Base-by-base conservation (phyloP, 208 protist species). In the Trypanosoma boissoni region DNA sequence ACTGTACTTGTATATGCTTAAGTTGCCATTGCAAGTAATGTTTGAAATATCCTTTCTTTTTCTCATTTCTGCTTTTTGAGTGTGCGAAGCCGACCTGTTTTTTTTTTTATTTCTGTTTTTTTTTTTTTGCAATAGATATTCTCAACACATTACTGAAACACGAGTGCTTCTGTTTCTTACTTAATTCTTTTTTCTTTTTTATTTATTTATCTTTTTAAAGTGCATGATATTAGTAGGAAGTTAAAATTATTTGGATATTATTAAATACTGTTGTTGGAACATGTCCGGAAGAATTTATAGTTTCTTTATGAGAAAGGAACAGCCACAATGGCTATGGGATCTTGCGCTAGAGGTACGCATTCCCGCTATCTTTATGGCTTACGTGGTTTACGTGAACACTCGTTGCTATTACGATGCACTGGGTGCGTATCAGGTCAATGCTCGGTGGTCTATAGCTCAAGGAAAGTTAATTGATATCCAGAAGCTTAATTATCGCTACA, bases 241-340 rank as follows among this genome's bases (percentile, higher is more conserved):
- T n/a, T n/a, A n/a, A n/a, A n/a, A n/a, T n/a, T 39, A 12, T 39
- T 39, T 12, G 12, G 12, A 12, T 6, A 6, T 39, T 39, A 39
- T 39, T 50, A 50, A 14, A 50, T 24, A 50, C 14, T 50, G 27
- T n/a, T 26, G 27, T 60, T 44, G 18, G 24, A 41, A 45, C 18
- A 67, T 68, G 27, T 80, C 83, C 2, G 82, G 79, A n/a, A 49
- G 80, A 20, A 70, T 89, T 34, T 93, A 93, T 68, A 78, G 64
- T 37, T 61, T 75, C 7, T 64, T 91, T 24, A 85, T 78, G 41
- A 77, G 82, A 6, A 82, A 67, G 66, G 72, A 86, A 66, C 82
- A 90, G 66, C 88, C 88, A 0, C 83, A 90, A 58, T 94, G 88
- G 84, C 41, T 92, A 57, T 90, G 81, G 80, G 88, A 94, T 59